Base-by-base conservation (phyloP, 192 early-diverging fungal species). In the Phlyctochytrium arcticum region DNA sequence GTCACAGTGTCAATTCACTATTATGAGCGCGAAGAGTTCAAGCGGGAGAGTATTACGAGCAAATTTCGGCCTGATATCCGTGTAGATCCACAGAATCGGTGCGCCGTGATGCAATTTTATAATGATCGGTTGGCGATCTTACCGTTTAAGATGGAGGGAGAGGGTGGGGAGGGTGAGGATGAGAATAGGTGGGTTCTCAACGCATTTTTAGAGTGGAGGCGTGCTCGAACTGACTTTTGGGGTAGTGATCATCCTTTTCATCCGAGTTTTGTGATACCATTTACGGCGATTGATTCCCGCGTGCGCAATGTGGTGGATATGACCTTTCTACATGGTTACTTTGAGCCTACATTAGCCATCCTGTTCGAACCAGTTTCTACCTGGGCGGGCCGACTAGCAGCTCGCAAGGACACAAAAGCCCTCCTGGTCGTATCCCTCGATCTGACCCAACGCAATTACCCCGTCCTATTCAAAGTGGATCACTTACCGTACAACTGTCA, bases 1-100 rank as follows among this genome's bases (percentile, higher is more conserved):
- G 84, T 89, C 1, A 98, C 96, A 3, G 91, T 97, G 23, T 97
- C 94, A 8, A 88, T 98, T 19, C 96, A 98, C 75, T 94, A 90
- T 70, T 98, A 96, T 72, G 96, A 98, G 71, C 81, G 92, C 32
- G 96, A 96, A 48, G 86, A 89, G 57, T 87, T 91, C 54, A 89
- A 88, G 80, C 81, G 85, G 76, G 89, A 90, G 56, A 79, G 79
- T 39, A 60, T 90, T 33, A 71, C 85, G 19, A 85, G 90, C 34
- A 68, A 82, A 6, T 80, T 79, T 35, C 69, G 78, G 17, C 87
- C 92, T 8, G 76, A 77, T 26, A 72, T 91, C 15, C 80, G 83
- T 17, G 79, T 89, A 3, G 96, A 98, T 76, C 92, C 92, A 15
- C 88, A 88, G 37, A 82, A 85, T 48, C 82, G 96, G 39, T 98